These are phyloP conservation scores for Hygrophoropsis aurantiaca DNA, from an alignment of 768 basidiomycete species.

Conservation along the genomic window DNA sequence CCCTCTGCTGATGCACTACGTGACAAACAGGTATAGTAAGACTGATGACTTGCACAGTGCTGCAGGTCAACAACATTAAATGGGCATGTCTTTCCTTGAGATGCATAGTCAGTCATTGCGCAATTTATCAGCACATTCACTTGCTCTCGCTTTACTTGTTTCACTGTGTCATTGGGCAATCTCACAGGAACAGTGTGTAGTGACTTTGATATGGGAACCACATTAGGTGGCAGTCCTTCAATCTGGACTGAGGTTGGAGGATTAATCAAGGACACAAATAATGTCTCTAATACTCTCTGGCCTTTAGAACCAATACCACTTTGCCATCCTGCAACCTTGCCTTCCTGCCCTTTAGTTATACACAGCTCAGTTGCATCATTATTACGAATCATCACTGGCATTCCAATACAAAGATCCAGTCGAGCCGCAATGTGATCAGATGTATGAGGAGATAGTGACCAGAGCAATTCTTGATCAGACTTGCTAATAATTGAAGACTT, in stretches of 20 bases:
- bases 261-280: conserved; percentile 28
- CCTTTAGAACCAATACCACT: conserved; percentile 10
- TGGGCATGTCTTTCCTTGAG: conserved; percentile 32
- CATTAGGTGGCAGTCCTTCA: conserved; percentile 29
- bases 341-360: conserved; percentile 37
- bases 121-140: conserved; percentile 27
- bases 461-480: conserved; percentile 7
- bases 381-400: conserved; percentile 26
- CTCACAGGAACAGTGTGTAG: conserved; percentile 4
- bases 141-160: conserved; percentile 19
- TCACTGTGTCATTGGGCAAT: conserved; percentile 15
- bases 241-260: conserved; percentile 23
- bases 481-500: conserved; percentile 21
- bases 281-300: conserved; percentile 20
- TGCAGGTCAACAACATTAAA: conserved; percentile 29
- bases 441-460: too few species aligned
- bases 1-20: conserved; percentile 24
- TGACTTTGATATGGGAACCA: conserved; percentile 21
- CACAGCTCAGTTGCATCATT: conserved; percentile 35
- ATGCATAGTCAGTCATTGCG: conserved; percentile 35
- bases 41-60: conserved; percentile 22
- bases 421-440: too few species aligned
- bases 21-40: conserved; percentile 33
- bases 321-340: conserved; percentile 25
- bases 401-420: too few species aligned